These are phyloP conservation scores for Zygosaccharomyces siamensis DNA, from an alignment of 805 yeast species.

Conservation along the genomic window DNA sequence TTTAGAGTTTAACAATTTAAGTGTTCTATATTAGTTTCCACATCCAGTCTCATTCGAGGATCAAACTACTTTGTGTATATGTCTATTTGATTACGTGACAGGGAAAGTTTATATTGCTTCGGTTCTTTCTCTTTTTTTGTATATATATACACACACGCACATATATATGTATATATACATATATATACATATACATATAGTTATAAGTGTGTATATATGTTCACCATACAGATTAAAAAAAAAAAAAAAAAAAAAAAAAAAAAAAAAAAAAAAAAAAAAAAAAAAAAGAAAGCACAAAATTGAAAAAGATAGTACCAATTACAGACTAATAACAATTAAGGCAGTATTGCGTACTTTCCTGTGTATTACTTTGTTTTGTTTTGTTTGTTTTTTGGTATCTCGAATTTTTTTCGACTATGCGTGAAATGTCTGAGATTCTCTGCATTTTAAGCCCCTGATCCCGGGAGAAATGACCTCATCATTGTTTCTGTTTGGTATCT, in stretches of 20 bases:
- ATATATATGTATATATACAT: background rate
- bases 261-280: background rate
- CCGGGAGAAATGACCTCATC: too few relatives aligned
- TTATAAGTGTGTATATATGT: too few relatives aligned
- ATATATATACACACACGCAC: background rate
- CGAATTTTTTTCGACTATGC: too few relatives aligned
- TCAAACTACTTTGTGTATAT: background rate
- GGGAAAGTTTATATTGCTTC: background rate
- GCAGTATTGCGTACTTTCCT: background rate
- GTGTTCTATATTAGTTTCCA: background rate
- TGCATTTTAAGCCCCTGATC: too few relatives aligned
- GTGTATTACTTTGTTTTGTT: too few relatives aligned
- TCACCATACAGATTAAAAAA: background rate
- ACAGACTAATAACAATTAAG: background rate
- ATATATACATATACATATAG: background rate
- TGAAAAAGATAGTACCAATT: background rate
- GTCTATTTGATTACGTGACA: background rate
- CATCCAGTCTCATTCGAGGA: background rate
- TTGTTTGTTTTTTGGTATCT: too few relatives aligned
- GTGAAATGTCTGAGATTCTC: too few relatives aligned
- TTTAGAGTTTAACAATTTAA: background rate
- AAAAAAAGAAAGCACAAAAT: background rate
- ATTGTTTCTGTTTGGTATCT: too few relatives aligned
- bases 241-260: background rate
- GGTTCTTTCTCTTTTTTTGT: conserved; percentile 3